Conservation (phyloP, 164 flowering plant species). For the Aristolochia fimbriata region DNA sequence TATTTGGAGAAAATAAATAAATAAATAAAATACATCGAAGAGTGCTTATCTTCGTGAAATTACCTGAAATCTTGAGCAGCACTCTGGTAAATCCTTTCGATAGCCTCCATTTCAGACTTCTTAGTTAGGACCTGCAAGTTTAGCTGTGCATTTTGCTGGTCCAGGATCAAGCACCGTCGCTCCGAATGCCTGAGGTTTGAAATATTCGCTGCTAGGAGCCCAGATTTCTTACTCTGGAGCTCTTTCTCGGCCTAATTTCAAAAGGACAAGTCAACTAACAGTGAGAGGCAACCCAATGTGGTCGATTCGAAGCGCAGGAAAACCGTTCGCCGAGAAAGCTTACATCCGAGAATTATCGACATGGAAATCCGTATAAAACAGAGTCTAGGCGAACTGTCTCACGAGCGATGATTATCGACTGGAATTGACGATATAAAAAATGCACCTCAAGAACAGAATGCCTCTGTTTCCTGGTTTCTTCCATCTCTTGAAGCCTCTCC, state of each 20-base stretch:
- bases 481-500: constrained; percentile 49
- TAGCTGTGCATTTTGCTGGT: constrained; percentile 30
- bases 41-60: neutral
- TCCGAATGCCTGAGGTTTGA: constrained; percentile 30
- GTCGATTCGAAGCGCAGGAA: neutral
- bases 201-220: constrained; percentile 24
- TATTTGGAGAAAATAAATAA: neutral
- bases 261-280: neutral
- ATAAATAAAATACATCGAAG: too few relatives aligned
- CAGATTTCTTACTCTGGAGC: constrained; percentile 32
- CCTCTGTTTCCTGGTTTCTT: constrained; percentile 37
- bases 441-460: constrained; percentile 48
- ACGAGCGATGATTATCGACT: too few relatives aligned
- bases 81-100: constrained; percentile 20
- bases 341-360: too few relatives aligned
- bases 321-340: too few relatives aligned
- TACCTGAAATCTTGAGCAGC: constrained; percentile 27
- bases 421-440: too few relatives aligned
- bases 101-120: constrained; percentile 30
- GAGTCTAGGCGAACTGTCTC: too few relatives aligned
- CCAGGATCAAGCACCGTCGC: constrained; percentile 37
- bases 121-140: constrained; percentile 25
- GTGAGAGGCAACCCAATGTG: neutral
- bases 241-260: constrained; percentile 45
- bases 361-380: too few relatives aligned